A percentile compares a stretch with the other conserved stretches of the same genome.
phyloP scores from a whole-genome alignment of 331 rosid species.

The Acacia concinna region DNA sequence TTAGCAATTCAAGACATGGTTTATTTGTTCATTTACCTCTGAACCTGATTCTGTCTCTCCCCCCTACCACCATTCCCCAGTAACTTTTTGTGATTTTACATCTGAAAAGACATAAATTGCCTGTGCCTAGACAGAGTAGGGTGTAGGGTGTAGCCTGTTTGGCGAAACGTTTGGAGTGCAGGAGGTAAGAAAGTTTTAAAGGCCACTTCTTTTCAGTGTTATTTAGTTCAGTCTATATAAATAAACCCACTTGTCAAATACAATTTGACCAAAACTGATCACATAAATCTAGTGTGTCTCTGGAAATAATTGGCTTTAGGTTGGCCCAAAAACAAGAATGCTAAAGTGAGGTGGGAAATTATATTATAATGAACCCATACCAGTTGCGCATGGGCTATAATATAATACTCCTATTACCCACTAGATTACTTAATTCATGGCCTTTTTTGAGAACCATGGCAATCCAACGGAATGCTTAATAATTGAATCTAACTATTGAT shows the following conservation, averaged over 20 bases:
- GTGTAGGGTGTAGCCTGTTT: neutral
- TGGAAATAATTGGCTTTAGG: neutral
- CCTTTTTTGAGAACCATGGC: conserved; percentile 8
- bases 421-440: neutral
- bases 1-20: conserved; percentile 49
- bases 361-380: neutral
- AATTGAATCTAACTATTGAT: neutral
- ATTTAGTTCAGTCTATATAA: neutral
- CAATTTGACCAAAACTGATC: neutral
- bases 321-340: neutral
- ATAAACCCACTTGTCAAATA: neutral
- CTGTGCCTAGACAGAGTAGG: neutral
- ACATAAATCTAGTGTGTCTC: neutral
- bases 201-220: too few relatives aligned
- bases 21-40: conserved; percentile 27
- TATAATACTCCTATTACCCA: neutral
- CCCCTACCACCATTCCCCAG: neutral
- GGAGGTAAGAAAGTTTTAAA: neutral
- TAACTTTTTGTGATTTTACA: neutral
- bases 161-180: neutral
- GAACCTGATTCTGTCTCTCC: neutral
- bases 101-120: neutral
- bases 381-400: neutral
- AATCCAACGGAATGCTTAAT: neutral
- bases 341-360: neutral